These are phyloP conservation scores for Stygiomarasmius scandens DNA, from an alignment of 1,284 basidiomycete species.

Conservation along the genomic window DNA sequence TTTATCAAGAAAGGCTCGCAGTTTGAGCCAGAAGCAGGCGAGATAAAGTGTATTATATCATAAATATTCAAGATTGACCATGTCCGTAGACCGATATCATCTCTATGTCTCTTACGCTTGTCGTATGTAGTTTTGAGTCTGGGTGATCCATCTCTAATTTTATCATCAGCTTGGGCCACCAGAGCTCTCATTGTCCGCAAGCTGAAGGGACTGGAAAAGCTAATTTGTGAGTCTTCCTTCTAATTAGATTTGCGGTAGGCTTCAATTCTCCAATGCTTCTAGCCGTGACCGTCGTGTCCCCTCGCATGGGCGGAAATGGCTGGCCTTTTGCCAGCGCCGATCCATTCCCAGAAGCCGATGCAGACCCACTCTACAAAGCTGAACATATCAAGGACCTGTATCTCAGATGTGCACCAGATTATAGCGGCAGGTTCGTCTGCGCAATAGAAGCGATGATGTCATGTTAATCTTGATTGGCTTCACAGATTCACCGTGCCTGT, in stretches of 20 bases:
- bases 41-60: neutral
- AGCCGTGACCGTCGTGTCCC: slow-evolving; percentile 83
- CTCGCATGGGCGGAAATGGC: slow-evolving; percentile 76
- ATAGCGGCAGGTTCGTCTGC: slow-evolving; percentile 55
- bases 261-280: slow-evolving; percentile 1
- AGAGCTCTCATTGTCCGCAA: slow-evolving; percentile 87
- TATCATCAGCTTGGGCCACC: slow-evolving; percentile 83
- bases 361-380: slow-evolving; percentile 71
- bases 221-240: slow-evolving; percentile 65
- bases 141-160: neutral
- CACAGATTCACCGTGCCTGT: slow-evolving; percentile 87
- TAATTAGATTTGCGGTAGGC: neutral
- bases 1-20: slow-evolving; percentile 71
- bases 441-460: neutral
- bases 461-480: neutral
- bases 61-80: neutral
- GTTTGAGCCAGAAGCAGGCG: slow-evolving; percentile 84
- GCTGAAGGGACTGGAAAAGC: slow-evolving; percentile 88
- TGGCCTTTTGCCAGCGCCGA: slow-evolving; percentile 86
- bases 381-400: slow-evolving; percentile 88
- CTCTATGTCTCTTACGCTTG: slow-evolving; percentile 84
- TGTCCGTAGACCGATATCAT: slow-evolving; percentile 77
- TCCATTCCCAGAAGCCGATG: slow-evolving; percentile 70
- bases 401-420: slow-evolving; percentile 73
- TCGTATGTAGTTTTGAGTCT: slow-evolving; percentile 53